A percentile compares a stretch with the other conserved stretches of the same genome.
These are phyloP conservation scores for Zasmidium cellare DNA, from an alignment of 2,329 filamentous ascomycete genomes.

Conservation along the genomic window DNA sequence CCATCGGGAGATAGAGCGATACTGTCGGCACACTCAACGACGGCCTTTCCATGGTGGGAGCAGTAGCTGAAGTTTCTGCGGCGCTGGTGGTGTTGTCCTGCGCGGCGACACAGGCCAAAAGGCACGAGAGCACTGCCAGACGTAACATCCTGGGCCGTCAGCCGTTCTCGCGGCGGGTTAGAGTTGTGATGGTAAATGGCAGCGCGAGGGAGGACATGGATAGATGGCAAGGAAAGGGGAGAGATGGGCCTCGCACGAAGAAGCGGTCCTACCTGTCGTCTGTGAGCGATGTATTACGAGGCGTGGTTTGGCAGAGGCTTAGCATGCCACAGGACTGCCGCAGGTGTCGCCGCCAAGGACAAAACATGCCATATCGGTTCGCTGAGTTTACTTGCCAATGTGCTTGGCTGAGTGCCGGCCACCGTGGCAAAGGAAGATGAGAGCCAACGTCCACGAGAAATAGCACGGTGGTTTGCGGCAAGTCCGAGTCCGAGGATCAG, in stretches of 20 bases:
- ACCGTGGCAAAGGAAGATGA: not conserved
- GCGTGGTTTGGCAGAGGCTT: not conserved
- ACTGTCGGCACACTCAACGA: constrained; percentile 6
- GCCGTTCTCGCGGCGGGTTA: not conserved
- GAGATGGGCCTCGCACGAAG: not conserved
- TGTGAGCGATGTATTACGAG: not conserved
- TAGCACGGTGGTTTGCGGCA: not conserved
- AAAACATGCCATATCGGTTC: not conserved
- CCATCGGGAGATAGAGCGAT: constrained; percentile 21
- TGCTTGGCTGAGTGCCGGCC: not conserved
- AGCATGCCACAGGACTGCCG: not conserved
- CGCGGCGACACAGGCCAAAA: constrained; percentile 8
- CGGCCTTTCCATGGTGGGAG: not conserved
- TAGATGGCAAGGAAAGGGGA: not conserved
- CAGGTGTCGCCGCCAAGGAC: not conserved
- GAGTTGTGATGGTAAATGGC: not conserved
- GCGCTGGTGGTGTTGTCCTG: constrained; percentile 11
- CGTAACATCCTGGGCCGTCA: not conserved
- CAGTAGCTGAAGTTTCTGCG: constrained; percentile 1
- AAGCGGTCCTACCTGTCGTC: not conserved
- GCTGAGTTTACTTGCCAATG: not conserved
- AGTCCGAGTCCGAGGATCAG: not conserved
- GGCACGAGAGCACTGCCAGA: constrained; percentile 1
- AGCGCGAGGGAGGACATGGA: not conserved
- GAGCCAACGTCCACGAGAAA: not conserved